Evolutionary conservation across 2,329 filamentous ascomycete genomes (phyloP).

Genomic region (Fusarium floridanum): DNA sequence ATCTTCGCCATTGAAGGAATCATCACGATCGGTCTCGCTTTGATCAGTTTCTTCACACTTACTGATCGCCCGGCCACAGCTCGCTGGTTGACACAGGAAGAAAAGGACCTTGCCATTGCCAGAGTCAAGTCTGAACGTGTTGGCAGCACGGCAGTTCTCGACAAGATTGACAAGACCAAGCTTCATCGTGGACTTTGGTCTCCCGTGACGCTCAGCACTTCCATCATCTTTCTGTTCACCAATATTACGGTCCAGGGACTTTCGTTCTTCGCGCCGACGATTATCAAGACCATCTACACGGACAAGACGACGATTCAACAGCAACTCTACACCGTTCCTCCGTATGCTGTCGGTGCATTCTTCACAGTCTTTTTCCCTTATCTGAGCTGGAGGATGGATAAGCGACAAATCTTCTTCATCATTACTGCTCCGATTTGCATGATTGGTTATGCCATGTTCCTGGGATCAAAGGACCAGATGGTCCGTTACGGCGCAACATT

Average conservation of each 20-base stretch:
- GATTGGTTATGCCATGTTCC: conserved; percentile 78
- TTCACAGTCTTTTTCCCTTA: conserved; percentile 74
- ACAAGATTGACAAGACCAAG: conserved; percentile 71
- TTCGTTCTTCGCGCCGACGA: conserved; percentile 79
- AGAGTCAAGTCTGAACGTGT: conserved; percentile 71
- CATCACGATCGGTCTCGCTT: conserved; percentile 63
- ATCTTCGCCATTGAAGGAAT: conserved; percentile 81
- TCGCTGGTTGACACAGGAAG: conserved; percentile 72
- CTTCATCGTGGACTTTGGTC: conserved; percentile 72
- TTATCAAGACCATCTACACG: conserved; percentile 77
- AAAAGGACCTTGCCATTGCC: conserved; percentile 72
- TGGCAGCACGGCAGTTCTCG: conserved; percentile 61
- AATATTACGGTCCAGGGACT: conserved; percentile 81
- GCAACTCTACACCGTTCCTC: conserved; percentile 78
- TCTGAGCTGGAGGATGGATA: conserved; percentile 71
- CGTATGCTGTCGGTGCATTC: conserved; percentile 76
- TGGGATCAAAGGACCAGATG: conserved; percentile 64
- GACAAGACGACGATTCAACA: conserved; percentile 67
- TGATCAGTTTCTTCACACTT: conserved; percentile 72
- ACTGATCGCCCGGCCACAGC: conserved; percentile 76
- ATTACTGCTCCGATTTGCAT: conserved; percentile 73
- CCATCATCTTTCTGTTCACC: conserved; percentile 72
- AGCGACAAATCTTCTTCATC: conserved; percentile 72
- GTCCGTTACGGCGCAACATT: conserved; percentile 79
- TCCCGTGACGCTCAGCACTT: conserved; percentile 65